These are phyloP conservation scores for Takashimella koratensis DNA, from an alignment of 1,284 basidiomycete species.

Conservation along the genomic window DNA sequence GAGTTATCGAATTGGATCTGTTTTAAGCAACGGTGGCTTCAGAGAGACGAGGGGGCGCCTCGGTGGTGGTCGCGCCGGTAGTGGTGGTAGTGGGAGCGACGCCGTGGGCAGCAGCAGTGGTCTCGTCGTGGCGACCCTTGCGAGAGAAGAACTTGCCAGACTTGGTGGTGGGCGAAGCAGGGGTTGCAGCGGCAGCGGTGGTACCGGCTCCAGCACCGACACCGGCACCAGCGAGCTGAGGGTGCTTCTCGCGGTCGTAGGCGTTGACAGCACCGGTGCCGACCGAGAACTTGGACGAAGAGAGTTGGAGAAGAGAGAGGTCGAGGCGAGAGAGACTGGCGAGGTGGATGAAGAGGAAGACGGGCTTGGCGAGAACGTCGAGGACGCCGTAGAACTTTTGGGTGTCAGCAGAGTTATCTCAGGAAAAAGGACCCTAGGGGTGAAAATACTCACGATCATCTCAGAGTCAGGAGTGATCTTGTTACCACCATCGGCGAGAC, in stretches of 20 bases:
- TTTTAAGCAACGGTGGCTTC: neutral
- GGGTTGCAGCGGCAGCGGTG: constrained; percentile 1
- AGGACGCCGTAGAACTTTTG: constrained; percentile 62
- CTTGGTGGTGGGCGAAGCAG: constrained; percentile 4
- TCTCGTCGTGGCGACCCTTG: constrained; percentile 26
- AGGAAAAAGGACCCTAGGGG: constrained; percentile 5
- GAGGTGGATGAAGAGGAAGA: constrained; percentile 44
- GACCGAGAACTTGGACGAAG: constrained; percentile 32
- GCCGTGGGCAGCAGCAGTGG: constrained; percentile 1
- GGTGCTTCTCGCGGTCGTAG: constrained; percentile 27
- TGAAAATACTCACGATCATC: constrained; percentile 49
- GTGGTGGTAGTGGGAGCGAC: no score
- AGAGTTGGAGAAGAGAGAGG: constrained; percentile 35
- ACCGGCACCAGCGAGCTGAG: neutral
- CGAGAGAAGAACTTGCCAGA: constrained; percentile 27
- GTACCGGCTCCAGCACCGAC: constrained; percentile 4
- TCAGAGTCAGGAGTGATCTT: constrained; percentile 46
- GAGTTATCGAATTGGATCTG: no score
- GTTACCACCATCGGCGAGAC: constrained; percentile 49
- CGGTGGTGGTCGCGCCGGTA: neutral
- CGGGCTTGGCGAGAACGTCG: constrained; percentile 57
- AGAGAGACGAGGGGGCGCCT: neutral
- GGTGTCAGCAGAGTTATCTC: neutral
- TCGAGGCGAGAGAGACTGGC: constrained; percentile 25
- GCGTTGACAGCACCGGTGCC: constrained; percentile 8